Base-by-base conservation (phyloP, 306 rosid genomes). In the Dryas octopetala region DNA sequence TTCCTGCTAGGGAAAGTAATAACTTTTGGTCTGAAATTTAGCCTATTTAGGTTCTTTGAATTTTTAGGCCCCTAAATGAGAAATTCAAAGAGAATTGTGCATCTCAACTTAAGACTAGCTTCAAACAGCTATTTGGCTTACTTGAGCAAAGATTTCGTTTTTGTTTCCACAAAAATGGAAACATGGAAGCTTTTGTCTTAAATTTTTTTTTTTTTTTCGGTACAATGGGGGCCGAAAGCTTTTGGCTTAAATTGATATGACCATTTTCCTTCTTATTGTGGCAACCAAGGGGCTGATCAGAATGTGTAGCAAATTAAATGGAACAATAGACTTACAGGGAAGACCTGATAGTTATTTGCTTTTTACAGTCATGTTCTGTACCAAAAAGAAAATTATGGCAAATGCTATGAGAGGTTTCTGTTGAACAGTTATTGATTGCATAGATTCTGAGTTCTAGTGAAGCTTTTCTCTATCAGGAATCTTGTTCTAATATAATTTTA, bases 401-500 rank as follows among this genome's bases (percentile, higher is more conserved):
- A 52, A 32, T 62, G 50, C 7, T 38, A 2, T 28, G 26, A 73
- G 57, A 26, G 10, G 19, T 23, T 13, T 64, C 46, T 28, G 77
- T 23, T 59, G 59, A 48, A 41, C 3, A 41, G 48, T 62, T 41
- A 62, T 40, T 44, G 17, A 41, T 14, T 6, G 4, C 48, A n/a
- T 71, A 47, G 61, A 48, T 32, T 68, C 69, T 55, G 70, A 47
- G 58, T 74, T 81, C 49, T 62, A 67, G 52, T 71, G 59, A 78
- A 59, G 62, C 19, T 49, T 41, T 55, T 49, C 43, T 60, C 45
- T 61, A 38, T 68, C 16, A 70, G 61, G 54, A 57, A 53, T 72
- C 46, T 6, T 52, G 52, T 74, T 72, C 17, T 65, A 9, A 47
- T 67, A 16, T 71, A 55, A 26, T 54, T 60, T 69, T 7, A 59